These are phyloP conservation scores for Moringa oleifera DNA, from an alignment of 345 rosid genomes.

Conservation along the genomic window DNA sequence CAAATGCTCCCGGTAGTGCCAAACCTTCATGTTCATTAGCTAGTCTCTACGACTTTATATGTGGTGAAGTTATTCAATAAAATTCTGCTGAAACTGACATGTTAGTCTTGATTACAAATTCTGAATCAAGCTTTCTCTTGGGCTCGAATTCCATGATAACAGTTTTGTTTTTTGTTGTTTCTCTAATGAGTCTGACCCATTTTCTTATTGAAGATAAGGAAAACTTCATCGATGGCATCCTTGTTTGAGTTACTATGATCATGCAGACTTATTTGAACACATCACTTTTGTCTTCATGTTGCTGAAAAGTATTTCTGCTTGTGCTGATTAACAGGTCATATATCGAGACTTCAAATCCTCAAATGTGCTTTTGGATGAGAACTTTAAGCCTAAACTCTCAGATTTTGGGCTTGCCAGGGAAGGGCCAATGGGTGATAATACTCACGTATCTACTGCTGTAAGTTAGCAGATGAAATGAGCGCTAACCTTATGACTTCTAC, in stretches of 20 bases:
- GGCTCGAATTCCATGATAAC: too few relatives aligned
- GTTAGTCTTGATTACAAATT: neutral
- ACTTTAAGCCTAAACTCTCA: conserved; percentile 65
- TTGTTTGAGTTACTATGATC: neutral
- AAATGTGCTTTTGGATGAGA: conserved; percentile 71
- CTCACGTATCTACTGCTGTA: conserved; percentile 89
- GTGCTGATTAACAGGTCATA: conserved; percentile 51
- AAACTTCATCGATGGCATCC: neutral
- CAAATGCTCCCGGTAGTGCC: neutral
- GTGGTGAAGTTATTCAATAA: too few relatives aligned
- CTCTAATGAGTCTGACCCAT: too few relatives aligned
- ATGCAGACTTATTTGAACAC: neutral
- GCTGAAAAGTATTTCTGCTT: neutral
- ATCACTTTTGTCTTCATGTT: conserved; percentile 5
- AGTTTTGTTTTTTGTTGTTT: too few relatives aligned
- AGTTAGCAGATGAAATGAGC: conserved; percentile 12
- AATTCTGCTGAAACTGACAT: neutral
- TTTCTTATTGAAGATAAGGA: neutral
- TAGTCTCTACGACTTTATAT: neutral
- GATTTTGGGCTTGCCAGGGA: conserved; percentile 98
- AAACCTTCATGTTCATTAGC: neutral
- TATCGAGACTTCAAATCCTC: conserved; percentile 90
- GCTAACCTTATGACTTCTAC: too few relatives aligned
- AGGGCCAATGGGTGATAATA: conserved; percentile 70
- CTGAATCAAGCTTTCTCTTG: too few relatives aligned